phyloP scores from a whole-genome alignment of 495 filamentous ascomycete species.

The Glarea lozoyensis region DNA sequence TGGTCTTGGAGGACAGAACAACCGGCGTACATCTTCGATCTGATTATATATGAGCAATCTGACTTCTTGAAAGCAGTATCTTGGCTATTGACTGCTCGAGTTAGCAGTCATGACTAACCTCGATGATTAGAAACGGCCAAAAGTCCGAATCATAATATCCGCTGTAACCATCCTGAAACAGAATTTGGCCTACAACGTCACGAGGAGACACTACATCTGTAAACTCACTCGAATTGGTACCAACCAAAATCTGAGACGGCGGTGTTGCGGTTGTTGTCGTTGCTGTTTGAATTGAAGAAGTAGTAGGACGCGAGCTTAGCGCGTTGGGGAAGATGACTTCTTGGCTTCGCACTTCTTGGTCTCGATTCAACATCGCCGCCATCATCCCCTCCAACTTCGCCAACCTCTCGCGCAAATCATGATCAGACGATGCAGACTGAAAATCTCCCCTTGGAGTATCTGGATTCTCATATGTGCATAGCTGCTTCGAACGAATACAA shows the following conservation, averaged over 20 bases:
- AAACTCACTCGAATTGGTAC: too few species aligned
- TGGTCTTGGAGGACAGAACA: constrained; percentile 5
- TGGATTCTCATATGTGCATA: constrained; percentile 7
- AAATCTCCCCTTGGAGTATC: not conserved
- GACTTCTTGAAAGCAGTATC: not conserved
- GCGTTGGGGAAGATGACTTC: not conserved
- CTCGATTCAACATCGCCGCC: constrained; percentile 8
- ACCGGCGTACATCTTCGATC: constrained; percentile 11
- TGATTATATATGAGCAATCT: not conserved
- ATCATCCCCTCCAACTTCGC: not conserved
- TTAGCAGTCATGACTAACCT: too few species aligned
- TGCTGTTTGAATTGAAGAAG: not conserved
- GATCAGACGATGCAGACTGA: not conserved
- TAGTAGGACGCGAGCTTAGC: not conserved
- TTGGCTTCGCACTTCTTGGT: constrained; percentile 3
- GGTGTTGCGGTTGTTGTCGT: not conserved
- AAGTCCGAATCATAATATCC: constrained; percentile 13
- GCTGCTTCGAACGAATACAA: constrained; percentile 18
- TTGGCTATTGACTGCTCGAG: not conserved
- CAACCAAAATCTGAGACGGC: too few species aligned
- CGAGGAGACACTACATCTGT: not conserved
- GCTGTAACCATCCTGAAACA: constrained; percentile 9
- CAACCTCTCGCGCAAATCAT: not conserved
- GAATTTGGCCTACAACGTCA: constrained; percentile 8
- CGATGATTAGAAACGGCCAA: constrained; percentile 8